Conservation (phyloP, 2,329 filamentous ascomycete species). For the Simplicillium sp. region DNA sequence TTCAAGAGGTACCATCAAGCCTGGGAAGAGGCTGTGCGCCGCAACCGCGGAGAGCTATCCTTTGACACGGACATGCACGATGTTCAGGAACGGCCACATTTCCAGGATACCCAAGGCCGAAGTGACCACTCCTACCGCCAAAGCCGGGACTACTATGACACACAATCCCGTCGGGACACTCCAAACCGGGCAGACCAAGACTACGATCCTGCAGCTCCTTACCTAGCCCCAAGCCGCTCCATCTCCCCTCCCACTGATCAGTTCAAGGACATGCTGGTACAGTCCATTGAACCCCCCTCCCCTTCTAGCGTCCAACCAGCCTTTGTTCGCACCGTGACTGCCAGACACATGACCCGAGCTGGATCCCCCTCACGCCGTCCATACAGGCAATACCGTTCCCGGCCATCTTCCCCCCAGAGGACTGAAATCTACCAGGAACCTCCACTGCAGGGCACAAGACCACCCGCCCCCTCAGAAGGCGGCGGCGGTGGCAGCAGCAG, state of each 20-base stretch:
- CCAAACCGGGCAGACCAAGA: too few species aligned
- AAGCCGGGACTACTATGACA: too few species aligned
- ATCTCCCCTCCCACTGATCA: conserved; percentile 13
- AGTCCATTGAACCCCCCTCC: conserved; percentile 34
- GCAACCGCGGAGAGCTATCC: conserved; percentile 15
- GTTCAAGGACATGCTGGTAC: conserved; percentile 33
- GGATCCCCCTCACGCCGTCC: background rate
- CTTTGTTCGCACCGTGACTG: conserved; percentile 22
- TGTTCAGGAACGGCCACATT: conserved; percentile 10
- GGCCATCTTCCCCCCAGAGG: conserved; percentile 4
- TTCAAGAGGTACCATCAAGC: conserved; percentile 35
- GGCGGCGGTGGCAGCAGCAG: too few species aligned
- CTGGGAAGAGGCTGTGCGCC: conserved; percentile 28
- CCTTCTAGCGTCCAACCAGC: conserved; percentile 21
- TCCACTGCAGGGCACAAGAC: background rate
- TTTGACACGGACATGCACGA: conserved; percentile 17
- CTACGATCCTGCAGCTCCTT: background rate
- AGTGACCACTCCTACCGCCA: background rate
- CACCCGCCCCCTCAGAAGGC: background rate
- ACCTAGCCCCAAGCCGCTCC: conserved; percentile 8
- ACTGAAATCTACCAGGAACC: background rate
- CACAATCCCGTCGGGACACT: too few species aligned
- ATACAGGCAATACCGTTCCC: background rate
- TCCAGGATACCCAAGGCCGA: background rate
- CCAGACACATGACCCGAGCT: conserved; percentile 8